These are phyloP conservation scores for Blyttiomyces sp. DNA, from an alignment of 371 early-diverging fungal genomes.

Conservation along the genomic window DNA sequence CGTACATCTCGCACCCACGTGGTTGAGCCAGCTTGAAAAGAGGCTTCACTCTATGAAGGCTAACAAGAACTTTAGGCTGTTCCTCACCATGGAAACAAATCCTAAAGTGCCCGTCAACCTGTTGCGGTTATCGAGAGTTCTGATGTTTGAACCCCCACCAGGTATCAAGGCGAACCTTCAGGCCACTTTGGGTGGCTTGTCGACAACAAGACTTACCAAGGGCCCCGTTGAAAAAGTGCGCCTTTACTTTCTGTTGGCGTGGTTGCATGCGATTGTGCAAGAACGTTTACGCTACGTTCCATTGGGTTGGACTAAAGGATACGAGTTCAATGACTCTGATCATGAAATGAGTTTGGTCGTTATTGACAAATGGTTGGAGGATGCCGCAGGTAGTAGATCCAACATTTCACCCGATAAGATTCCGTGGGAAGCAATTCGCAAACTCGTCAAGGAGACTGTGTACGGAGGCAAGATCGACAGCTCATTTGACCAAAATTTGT, in stretches of 20 bases:
- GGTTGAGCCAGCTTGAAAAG: constrained; percentile 96
- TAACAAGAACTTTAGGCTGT: constrained; percentile 81
- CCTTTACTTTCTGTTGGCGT: constrained; percentile 91
- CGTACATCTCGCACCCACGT: constrained; percentile 90
- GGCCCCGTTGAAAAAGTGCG: constrained; percentile 85
- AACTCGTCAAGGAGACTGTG: constrained; percentile 81
- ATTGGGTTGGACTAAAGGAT: constrained; percentile 94
- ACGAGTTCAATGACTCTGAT: constrained; percentile 98
- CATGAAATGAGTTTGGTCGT: constrained; percentile 85
- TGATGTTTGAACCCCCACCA: constrained; percentile 95
- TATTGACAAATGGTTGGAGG: constrained; percentile 87
- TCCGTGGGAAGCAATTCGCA: constrained; percentile 92
- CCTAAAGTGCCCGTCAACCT: constrained; percentile 93
- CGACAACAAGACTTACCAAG: constrained; percentile 50
- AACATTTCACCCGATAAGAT: constrained; percentile 93
- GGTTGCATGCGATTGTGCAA: constrained; percentile 93
- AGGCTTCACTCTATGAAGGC: constrained; percentile 82
- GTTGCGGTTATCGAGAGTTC: constrained; percentile 82
- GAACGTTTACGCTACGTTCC: constrained; percentile 96
- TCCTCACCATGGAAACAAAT: constrained; percentile 96
- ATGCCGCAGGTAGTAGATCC: constrained; percentile 72
- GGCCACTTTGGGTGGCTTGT: constrained; percentile 72
- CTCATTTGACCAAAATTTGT: constrained; percentile 80
- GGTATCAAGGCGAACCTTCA: constrained; percentile 93
- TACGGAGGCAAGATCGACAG: constrained; percentile 97